Conservation (phyloP, 768 basidiomycete species). For the Boletales sp. region DNA sequence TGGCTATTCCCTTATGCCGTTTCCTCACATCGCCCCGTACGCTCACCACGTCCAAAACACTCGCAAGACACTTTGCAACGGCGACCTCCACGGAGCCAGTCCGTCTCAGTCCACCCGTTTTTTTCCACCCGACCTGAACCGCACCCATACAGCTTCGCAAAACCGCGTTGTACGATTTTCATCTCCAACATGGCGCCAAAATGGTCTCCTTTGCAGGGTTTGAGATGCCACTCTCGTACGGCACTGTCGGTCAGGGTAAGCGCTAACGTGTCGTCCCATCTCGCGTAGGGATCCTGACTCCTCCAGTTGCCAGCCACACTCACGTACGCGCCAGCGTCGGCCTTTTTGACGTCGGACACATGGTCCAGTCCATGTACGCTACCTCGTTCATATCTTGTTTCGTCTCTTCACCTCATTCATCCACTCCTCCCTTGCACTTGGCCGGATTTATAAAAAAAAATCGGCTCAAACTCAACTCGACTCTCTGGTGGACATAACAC, state of each 20-base stretch:
- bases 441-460: too few relatives aligned
- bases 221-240: slow-evolving; percentile 90
- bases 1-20: slow-evolving; percentile 2
- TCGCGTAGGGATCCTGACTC: too few relatives aligned
- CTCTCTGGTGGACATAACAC: too few relatives aligned
- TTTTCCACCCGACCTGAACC: background rate
- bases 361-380: slow-evolving; percentile 87
- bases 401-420: too few relatives aligned
- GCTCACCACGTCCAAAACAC: background rate
- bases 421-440: too few relatives aligned
- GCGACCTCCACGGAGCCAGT: slow-evolving; percentile 13
- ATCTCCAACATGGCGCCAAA: slow-evolving; percentile 77
- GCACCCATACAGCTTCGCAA: slow-evolving; percentile 39
- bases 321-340: slow-evolving; percentile 82
- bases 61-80: slow-evolving; percentile 16
- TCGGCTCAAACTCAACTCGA: too few relatives aligned
- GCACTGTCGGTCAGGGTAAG: slow-evolving; percentile 73
- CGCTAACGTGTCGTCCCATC: slow-evolving; percentile 8
- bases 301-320: slow-evolving; percentile 80
- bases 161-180: slow-evolving; percentile 88
- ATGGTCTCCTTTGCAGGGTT: slow-evolving; percentile 98
- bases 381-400: background rate
- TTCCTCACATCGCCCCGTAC: background rate
- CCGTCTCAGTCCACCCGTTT: slow-evolving; percentile 1
- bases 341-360: slow-evolving; percentile 96